Evolutionary conservation across 441 rosid genomes (phyloP), one percentile per base, ranked within the genome.

Genomic region (Gossypium schwendimanii): DNA sequence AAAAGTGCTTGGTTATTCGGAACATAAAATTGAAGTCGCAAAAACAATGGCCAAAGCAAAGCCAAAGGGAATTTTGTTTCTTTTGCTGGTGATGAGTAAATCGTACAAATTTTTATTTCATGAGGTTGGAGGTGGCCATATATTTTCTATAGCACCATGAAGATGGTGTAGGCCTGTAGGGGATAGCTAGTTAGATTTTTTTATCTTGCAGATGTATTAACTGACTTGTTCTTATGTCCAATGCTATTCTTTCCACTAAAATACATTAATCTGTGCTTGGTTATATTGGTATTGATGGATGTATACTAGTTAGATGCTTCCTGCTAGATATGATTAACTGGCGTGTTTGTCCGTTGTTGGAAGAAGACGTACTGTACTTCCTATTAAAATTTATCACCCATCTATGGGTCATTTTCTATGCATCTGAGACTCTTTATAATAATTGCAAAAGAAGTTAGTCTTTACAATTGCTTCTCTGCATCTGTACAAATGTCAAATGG

Each of bases 91-190:
- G 69, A 20, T 21, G 54, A 64, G 33, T 14, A 26, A 45, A 15
- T 52, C 12, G 0, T 28, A 15, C n/a, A 15, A 50, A 50, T 53
- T 68, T 28, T 10, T 68, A 24, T 67, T 24, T 49, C 58, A 49
- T 67, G 60, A 26, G 10, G 45, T 31, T 68, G 23, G 59, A 6
- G 14, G 55, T 53, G 15, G 49, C 61, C 62, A 31, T 4, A 53
- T 33, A 17, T 53, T 8, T 52, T 53, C 28, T 49, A 50, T 67
- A 49, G 12, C 59, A 26, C 23, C n/a, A 49, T 26, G 59, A 11
- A 49, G 59, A 67, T 67, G 41, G 24, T 50, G 57, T 67, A 49
- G 59, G 44, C 14, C 39, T 49, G 57, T 67, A 49, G 59, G 44
- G 23, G 57, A 50, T 49, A 67, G 33, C 44, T 28, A 67, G 8